A percentile compares a stretch with the other conserved stretches of the same genome.
Evolutionary conservation across 2,329 filamentous ascomycete species (phyloP).

Genomic region (Monosporascus sp.): DNA sequence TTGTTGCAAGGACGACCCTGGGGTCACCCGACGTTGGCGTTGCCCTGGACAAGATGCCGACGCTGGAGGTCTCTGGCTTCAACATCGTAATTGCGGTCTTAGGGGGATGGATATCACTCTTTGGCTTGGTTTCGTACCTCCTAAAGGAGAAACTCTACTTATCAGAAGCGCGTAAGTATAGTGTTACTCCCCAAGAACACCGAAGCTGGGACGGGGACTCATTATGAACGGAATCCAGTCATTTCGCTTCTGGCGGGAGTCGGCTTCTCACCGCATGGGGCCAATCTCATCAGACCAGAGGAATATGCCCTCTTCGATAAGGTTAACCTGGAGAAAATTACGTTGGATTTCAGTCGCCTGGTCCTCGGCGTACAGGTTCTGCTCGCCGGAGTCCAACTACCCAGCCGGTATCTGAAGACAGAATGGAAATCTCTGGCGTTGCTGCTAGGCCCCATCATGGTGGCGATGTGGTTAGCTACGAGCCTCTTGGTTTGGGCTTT

Average conservation of each 20-base stretch:
- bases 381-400: slow-evolving; percentile 81
- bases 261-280: slow-evolving; percentile 70
- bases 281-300: slow-evolving; percentile 69
- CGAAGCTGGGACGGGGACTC: no score
- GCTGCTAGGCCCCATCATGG: slow-evolving; percentile 80
- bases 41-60: slow-evolving; percentile 32
- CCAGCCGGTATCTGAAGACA: slow-evolving; percentile 70
- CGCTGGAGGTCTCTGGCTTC: slow-evolving; percentile 66
- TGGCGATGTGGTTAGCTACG: slow-evolving; percentile 79
- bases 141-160: slow-evolving; percentile 88
- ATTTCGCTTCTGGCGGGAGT: slow-evolving; percentile 79
- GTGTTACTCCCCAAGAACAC: background rate
- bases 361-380: slow-evolving; percentile 89
- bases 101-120: slow-evolving; percentile 85
- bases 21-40: slow-evolving; percentile 29
- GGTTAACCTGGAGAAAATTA: slow-evolving; percentile 62
- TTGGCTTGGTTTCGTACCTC: slow-evolving; percentile 83
- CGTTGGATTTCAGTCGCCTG: slow-evolving; percentile 77
- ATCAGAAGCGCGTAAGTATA: slow-evolving; percentile 74
- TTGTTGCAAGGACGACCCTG: slow-evolving; percentile 34
- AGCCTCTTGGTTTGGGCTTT: slow-evolving; percentile 73
- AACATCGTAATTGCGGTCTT: slow-evolving; percentile 77
- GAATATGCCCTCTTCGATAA: slow-evolving; percentile 62
- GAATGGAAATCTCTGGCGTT: slow-evolving; percentile 74
- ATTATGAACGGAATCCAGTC: slow-evolving; percentile 43